Conservation (phyloP, 2,329 filamentous ascomycete species). For the Pseudogymnoascus destructans region DNA sequence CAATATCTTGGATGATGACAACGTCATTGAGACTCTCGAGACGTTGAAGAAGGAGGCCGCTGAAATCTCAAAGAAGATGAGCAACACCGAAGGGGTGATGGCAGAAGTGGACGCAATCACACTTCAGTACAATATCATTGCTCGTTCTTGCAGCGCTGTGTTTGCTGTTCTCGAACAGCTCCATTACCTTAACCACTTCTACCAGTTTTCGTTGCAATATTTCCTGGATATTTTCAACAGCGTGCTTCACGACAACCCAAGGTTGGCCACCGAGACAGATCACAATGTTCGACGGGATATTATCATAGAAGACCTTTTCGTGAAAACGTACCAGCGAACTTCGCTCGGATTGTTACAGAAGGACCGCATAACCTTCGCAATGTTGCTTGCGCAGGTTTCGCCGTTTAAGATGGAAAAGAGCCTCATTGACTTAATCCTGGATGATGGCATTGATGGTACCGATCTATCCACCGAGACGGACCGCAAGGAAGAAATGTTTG, state of each 20-base stretch:
- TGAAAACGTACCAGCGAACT: constrained; percentile 86
- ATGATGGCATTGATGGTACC: constrained; percentile 58
- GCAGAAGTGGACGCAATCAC: constrained; percentile 94
- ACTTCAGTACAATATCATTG: constrained; percentile 84
- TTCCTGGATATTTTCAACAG: constrained; percentile 96
- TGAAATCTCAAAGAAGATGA: constrained; percentile 92
- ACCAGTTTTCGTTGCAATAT: constrained; percentile 97
- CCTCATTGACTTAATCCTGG: constrained; percentile 75
- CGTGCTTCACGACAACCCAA: constrained; percentile 70
- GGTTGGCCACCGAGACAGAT: constrained; percentile 55
- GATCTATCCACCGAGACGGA: constrained; percentile 62
- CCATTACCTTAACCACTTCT: constrained; percentile 97
- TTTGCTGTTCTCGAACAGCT: constrained; percentile 95
- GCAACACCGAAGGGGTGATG: constrained; percentile 96
- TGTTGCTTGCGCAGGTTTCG: constrained; percentile 90
- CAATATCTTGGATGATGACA: constrained; percentile 96
- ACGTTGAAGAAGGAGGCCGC: constrained; percentile 95
- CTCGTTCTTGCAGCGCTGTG: constrained; percentile 88
- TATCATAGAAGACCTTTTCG: constrained; percentile 83
- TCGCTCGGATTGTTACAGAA: constrained; percentile 85
- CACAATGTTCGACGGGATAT: constrained; percentile 72
- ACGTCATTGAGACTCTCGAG: constrained; percentile 94
- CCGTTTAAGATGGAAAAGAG: constrained; percentile 90
- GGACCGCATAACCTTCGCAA: constrained; percentile 84
- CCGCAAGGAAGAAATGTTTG: constrained; percentile 54